Conservation (phyloP, 2,329 filamentous ascomycete species). For the Fusarium chlamydosporum region DNA sequence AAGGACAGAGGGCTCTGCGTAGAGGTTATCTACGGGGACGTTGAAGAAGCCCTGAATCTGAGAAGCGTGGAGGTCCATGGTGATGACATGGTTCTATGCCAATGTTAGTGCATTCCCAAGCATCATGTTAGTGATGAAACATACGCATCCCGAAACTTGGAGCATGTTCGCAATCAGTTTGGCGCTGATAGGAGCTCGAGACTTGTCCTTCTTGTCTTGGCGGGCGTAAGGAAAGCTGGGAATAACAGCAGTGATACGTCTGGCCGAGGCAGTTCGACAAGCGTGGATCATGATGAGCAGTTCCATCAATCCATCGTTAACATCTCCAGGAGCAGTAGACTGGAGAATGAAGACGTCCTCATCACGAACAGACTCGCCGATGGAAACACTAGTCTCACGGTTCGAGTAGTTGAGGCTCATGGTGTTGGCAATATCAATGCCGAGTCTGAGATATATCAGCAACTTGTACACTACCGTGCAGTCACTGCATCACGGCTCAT, state of each 20-base stretch:
- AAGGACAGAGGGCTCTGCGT: conserved; percentile 92
- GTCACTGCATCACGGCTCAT: conserved; percentile 10
- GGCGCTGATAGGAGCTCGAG: conserved; percentile 94
- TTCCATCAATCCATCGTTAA: conserved; percentile 99
- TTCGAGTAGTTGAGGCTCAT: conserved; percentile 89
- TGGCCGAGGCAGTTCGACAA: conserved; percentile 77
- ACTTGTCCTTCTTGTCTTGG: conserved; percentile 97
- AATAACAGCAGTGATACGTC: conserved; percentile 94
- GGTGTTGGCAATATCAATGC: conserved; percentile 83
- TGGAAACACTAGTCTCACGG: conserved; percentile 90
- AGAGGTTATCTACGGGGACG: conserved; percentile 80
- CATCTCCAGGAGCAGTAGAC: conserved; percentile 93
- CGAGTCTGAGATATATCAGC: conserved; percentile 68
- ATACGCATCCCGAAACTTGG: conserved; percentile 85
- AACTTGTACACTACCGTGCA: conserved; percentile 23
- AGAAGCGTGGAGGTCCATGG: conserved; percentile 94
- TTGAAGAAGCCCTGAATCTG: conserved; percentile 99
- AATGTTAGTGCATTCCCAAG: conserved; percentile 19
- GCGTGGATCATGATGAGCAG: conserved; percentile 98
- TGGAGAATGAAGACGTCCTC: conserved; percentile 99
- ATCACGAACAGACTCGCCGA: conserved; percentile 95
- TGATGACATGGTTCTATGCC: conserved; percentile 74
- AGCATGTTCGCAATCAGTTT: conserved; percentile 98
- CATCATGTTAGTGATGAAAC: conserved; percentile 32
- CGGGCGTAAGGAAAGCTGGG: conserved; percentile 97